Evolutionary conservation across 2,329 filamentous ascomycete genomes (phyloP).

Genomic region (Ophiobolus disseminans): DNA sequence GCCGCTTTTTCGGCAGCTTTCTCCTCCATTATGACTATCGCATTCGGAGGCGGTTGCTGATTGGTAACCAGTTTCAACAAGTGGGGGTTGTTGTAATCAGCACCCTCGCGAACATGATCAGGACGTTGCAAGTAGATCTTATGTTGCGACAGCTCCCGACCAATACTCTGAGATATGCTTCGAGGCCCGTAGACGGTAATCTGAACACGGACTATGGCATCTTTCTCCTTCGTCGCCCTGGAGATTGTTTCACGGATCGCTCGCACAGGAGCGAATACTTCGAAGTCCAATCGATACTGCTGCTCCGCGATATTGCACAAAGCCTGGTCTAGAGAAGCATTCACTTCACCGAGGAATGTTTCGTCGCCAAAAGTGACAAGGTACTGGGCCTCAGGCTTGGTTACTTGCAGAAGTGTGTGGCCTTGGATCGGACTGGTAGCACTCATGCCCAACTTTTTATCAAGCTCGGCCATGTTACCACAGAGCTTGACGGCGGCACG

Average conservation of each 20-base stretch:
- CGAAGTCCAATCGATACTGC: conserved; percentile 22
- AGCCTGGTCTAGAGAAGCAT: conserved; percentile 26
- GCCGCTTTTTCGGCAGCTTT: background rate
- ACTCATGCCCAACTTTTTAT: conserved; percentile 14
- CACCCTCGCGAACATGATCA: conserved; percentile 18
- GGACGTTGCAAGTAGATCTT: conserved; percentile 38
- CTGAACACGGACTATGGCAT: conserved; percentile 34
- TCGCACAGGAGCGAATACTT: conserved; percentile 29
- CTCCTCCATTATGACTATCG: conserved; percentile 2
- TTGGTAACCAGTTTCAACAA: conserved; percentile 23
- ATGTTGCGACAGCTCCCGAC: conserved; percentile 23
- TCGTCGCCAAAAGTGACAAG: conserved; percentile 24
- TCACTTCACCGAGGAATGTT: conserved; percentile 22
- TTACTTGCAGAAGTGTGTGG: conserved; percentile 23
- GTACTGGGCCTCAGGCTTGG: conserved; percentile 14
- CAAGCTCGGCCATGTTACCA: conserved; percentile 33
- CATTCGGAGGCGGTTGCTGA: conserved; percentile 1
- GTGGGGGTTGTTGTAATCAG: conserved; percentile 37
- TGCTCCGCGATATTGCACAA: conserved; percentile 23
- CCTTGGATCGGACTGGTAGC: conserved; percentile 17
- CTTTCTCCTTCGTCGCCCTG: conserved; percentile 27
- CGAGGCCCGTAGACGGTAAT: conserved; percentile 34
- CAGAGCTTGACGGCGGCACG: conserved; percentile 25
- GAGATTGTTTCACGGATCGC: conserved; percentile 31
- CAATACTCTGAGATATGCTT: conserved; percentile 13